Evolutionary conservation across 306 rosid species (phyloP).

Genomic region (Dicorynia guianensis): DNA sequence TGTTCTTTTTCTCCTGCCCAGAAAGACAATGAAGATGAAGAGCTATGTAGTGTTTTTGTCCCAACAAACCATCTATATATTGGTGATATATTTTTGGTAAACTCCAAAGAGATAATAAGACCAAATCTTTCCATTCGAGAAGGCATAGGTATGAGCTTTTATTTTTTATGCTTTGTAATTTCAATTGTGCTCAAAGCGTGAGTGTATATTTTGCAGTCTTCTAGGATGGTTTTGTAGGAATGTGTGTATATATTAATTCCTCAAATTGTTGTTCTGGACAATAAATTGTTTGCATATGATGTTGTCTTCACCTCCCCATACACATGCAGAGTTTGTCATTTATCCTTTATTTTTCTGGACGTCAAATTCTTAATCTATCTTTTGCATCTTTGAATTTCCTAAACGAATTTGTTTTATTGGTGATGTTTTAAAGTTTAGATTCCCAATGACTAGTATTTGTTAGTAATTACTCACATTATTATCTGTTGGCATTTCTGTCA

Average conservation of each 20-base stretch:
- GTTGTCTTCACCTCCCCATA: not conserved
- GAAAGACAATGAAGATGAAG: constrained; percentile 86
- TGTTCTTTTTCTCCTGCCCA: constrained; percentile 40
- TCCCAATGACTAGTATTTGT: not conserved
- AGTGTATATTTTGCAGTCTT: not conserved
- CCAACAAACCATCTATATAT: constrained; percentile 90
- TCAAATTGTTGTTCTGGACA: not conserved
- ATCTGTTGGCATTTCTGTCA: not conserved
- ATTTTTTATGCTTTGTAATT: constrained; percentile 2
- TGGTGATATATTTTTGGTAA: constrained; percentile 82
- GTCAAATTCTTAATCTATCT: not conserved
- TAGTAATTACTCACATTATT: not conserved
- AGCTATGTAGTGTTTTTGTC: constrained; percentile 89
- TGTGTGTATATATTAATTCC: not conserved
- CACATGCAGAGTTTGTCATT: constrained; percentile 7
- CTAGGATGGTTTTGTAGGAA: not conserved
- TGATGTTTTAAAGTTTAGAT: not conserved
- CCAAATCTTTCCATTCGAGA: constrained; percentile 92
- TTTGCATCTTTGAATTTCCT: not conserved
- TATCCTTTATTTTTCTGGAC: constrained; percentile 7
- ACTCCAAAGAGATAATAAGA: constrained; percentile 79
- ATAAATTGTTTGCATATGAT: constrained; percentile 18
- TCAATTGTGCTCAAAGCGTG: not conserved
- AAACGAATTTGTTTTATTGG: not conserved
- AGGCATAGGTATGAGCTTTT: constrained; percentile 75